Conservation (phyloP, 1,284 basidiomycete species). For the Papiliotrema fonsecae region DNA sequence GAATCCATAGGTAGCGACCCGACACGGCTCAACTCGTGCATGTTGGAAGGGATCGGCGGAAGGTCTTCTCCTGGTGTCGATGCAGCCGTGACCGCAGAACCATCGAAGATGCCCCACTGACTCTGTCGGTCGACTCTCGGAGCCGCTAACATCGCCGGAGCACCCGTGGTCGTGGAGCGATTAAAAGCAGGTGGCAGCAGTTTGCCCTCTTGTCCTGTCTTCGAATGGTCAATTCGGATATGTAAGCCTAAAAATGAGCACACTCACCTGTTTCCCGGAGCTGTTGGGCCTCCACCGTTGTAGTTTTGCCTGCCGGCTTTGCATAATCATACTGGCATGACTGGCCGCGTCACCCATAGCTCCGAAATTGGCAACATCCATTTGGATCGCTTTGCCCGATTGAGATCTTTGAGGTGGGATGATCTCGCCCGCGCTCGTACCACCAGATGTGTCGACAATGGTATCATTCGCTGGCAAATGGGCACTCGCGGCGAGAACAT, state of each 20-base stretch:
- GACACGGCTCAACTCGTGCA: background rate
- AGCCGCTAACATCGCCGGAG: slow-evolving; percentile 29
- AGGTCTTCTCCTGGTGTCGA: slow-evolving; percentile 26
- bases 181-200: slow-evolving; percentile 26
- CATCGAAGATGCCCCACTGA: slow-evolving; percentile 17
- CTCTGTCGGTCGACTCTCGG: slow-evolving; percentile 19
- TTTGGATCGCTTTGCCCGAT: slow-evolving; percentile 19
- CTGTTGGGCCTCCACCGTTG: slow-evolving; percentile 51
- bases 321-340: slow-evolving; percentile 54
- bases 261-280: slow-evolving; percentile 19
- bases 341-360: slow-evolving; percentile 50
- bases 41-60: slow-evolving; percentile 14
- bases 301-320: slow-evolving; percentile 54
- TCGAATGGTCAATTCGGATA: background rate
- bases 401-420: slow-evolving; percentile 7
- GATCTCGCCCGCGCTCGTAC: slow-evolving; percentile 14
- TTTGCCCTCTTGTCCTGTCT: slow-evolving; percentile 5
- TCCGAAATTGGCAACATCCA: slow-evolving; percentile 37
- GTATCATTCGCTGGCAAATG: background rate
- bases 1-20: slow-evolving; percentile 3
- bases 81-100: slow-evolving; percentile 9
- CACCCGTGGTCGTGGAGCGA: slow-evolving; percentile 27
- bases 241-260: background rate
- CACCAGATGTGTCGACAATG: slow-evolving; percentile 8
- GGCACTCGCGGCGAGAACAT: slow-evolving; percentile 17